Conservation (phyloP, 768 basidiomycete genomes). For the Amanita thiersii region DNA sequence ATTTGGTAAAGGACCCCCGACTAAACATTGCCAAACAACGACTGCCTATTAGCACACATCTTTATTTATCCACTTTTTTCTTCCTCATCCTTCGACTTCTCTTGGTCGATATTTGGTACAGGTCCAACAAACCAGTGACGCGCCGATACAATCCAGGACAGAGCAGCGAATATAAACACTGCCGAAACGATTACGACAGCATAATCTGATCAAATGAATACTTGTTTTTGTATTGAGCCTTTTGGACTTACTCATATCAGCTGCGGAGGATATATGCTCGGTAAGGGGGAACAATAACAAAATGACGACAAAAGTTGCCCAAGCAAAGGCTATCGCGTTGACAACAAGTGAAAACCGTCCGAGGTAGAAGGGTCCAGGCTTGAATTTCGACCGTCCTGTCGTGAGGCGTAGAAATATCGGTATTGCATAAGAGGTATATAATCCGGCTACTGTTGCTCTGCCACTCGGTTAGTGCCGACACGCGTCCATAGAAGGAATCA, state of each 20-base stretch:
- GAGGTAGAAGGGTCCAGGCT: slow-evolving; percentile 26
- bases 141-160: slow-evolving; percentile 25
- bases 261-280: slow-evolving; percentile 12
- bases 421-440: slow-evolving; percentile 29
- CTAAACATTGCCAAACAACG: too few relatives aligned
- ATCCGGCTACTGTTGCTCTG: slow-evolving; percentile 23
- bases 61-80: too few relatives aligned
- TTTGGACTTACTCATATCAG: slow-evolving; percentile 28
- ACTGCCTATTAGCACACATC: too few relatives aligned
- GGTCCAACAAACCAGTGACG: slow-evolving; percentile 26
- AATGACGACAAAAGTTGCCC: slow-evolving; percentile 24
- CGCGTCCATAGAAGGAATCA: neutral
- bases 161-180: slow-evolving; percentile 21
- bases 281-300: slow-evolving; percentile 24
- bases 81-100: too few relatives aligned
- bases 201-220: slow-evolving; percentile 13
- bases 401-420: slow-evolving; percentile 29
- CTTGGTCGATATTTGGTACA: slow-evolving; percentile 21
- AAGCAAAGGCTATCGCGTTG: slow-evolving; percentile 19
- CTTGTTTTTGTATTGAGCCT: neutral
- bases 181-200: slow-evolving; percentile 22
- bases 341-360: slow-evolving; percentile 21
- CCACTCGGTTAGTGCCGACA: neutral
- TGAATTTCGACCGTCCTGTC: slow-evolving; percentile 21
- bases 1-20: too few relatives aligned